Conservation (phyloP, 768 basidiomycete genomes). For the Podaxis sp. region DNA sequence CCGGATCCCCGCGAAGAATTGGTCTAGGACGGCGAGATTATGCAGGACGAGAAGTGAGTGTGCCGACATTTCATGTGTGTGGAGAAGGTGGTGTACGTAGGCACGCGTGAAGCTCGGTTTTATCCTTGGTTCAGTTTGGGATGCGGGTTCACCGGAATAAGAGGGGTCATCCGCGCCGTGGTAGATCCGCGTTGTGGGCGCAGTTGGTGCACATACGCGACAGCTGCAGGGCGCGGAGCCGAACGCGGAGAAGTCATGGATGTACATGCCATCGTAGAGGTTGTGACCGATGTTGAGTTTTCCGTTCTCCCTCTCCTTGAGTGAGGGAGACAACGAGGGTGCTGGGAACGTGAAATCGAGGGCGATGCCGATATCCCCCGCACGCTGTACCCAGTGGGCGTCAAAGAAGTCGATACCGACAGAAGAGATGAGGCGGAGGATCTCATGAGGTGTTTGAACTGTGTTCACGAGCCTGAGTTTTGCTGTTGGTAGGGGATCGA, state of each 20-base stretch:
- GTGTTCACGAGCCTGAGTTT: conserved; percentile 69
- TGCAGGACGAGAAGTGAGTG: conserved; percentile 75
- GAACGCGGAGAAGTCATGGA: conserved; percentile 62
- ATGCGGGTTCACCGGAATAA: conserved; percentile 12
- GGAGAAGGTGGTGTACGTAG: conserved; percentile 82
- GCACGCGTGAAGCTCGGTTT: conserved; percentile 47
- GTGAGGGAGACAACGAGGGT: conserved; percentile 22
- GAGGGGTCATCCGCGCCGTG: conserved; percentile 46
- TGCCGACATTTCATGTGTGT: conserved; percentile 89
- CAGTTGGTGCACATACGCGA: conserved; percentile 52
- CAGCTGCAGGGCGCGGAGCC: conserved; percentile 42
- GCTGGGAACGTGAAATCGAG: conserved; percentile 73
- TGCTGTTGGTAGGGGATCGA: conserved; percentile 44
- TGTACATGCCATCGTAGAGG: conserved; percentile 59
- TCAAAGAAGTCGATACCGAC: conserved; percentile 81
- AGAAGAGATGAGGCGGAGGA: conserved; percentile 60
- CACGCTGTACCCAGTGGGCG: conserved; percentile 65
- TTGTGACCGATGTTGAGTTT: conserved; percentile 66
- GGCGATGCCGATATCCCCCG: conserved; percentile 70
- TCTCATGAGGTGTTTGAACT: conserved; percentile 67
- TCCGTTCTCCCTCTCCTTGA: conserved; percentile 17
- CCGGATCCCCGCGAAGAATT: conserved; percentile 65
- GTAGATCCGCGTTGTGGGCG: conserved; percentile 33
- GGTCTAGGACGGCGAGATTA: conserved; percentile 67
- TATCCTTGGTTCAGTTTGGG: conserved; percentile 12